Conservation (phyloP, 306 rosid species). For the Sicyos edulis region DNA sequence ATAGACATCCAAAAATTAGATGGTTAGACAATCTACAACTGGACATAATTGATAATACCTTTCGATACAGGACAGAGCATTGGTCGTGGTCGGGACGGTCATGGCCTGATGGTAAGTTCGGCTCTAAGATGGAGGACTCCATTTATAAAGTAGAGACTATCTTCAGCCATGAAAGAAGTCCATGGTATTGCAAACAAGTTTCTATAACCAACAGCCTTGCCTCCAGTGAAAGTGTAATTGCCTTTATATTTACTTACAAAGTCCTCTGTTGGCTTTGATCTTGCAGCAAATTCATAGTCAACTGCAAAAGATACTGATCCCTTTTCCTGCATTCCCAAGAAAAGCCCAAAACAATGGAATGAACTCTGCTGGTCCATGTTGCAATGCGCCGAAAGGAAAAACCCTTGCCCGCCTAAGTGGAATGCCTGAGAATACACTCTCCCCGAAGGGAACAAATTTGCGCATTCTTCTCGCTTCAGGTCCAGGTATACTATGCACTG, state of each 20-base stretch:
- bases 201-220: constrained; percentile 94
- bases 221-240: constrained; percentile 89
- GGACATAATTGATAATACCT: no score
- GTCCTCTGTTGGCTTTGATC: constrained; percentile 72
- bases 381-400: constrained; percentile 97
- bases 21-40: background rate
- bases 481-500: constrained; percentile 93
- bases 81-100: constrained; percentile 18
- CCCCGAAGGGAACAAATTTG: constrained; percentile 71
- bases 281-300: constrained; percentile 89
- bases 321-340: constrained; percentile 95
- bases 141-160: constrained; percentile 72
- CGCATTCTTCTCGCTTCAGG: constrained; percentile 84
- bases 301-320: constrained; percentile 88
- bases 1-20: constrained; percentile 7
- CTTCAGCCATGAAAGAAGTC: constrained; percentile 80
- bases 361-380: constrained; percentile 98
- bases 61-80: no score
- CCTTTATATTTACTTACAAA: constrained; percentile 93
- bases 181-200: constrained; percentile 86
- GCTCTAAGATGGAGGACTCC: constrained; percentile 95
- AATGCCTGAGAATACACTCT: constrained; percentile 97
- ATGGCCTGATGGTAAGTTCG: constrained; percentile 75
- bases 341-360: constrained; percentile 90
- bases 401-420: constrained; percentile 96